Evolutionary conservation across 2,329 filamentous ascomycete genomes (phyloP).

Genomic region (Sporothrix schenckii): DNA sequence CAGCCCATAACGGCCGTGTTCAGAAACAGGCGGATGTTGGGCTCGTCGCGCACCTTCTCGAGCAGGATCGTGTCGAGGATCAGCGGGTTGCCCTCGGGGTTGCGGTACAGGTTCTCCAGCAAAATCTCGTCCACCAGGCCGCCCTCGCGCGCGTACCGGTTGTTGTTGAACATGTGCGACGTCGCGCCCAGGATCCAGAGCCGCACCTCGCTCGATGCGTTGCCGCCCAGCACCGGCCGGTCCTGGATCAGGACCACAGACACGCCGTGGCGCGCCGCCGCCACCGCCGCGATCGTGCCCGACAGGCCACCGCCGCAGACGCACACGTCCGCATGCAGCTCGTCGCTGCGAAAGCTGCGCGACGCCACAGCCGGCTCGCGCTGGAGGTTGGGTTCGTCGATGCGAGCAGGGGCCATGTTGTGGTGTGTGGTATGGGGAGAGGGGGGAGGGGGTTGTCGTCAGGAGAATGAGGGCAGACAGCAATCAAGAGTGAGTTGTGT

Average conservation of each 20-base stretch:
- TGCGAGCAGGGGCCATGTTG: conserved; percentile 38
- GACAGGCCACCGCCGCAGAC: conserved; percentile 39
- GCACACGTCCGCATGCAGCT: conserved; percentile 40
- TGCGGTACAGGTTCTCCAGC: conserved; percentile 38
- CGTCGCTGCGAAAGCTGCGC: conserved; percentile 34
- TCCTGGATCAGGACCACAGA: conserved; percentile 37
- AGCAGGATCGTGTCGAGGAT: conserved; percentile 39
- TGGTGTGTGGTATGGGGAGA: not conserved
- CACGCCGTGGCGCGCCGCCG: conserved; percentile 38
- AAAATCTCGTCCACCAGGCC: conserved; percentile 39
- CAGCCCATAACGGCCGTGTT: conserved; percentile 38
- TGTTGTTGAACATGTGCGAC: conserved; percentile 41
- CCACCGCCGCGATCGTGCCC: conserved; percentile 38
- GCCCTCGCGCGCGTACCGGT: conserved; percentile 39
- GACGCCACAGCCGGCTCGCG: conserved; percentile 35
- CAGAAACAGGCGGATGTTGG: conserved; percentile 37
- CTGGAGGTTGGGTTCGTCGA: conserved; percentile 35
- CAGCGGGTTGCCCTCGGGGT: conserved; percentile 39
- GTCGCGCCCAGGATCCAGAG: conserved; percentile 39
- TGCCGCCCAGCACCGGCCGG: conserved; percentile 38
- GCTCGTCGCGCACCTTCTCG: conserved; percentile 38
- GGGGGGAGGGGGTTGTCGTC: not conserved
- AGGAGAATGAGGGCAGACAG: not conserved
- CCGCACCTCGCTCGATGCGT: conserved; percentile 38
- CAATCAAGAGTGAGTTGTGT: not conserved